Base-by-base conservation (phyloP, 495 filamentous ascomycete genomes). In the Viridothelium virens region DNA sequence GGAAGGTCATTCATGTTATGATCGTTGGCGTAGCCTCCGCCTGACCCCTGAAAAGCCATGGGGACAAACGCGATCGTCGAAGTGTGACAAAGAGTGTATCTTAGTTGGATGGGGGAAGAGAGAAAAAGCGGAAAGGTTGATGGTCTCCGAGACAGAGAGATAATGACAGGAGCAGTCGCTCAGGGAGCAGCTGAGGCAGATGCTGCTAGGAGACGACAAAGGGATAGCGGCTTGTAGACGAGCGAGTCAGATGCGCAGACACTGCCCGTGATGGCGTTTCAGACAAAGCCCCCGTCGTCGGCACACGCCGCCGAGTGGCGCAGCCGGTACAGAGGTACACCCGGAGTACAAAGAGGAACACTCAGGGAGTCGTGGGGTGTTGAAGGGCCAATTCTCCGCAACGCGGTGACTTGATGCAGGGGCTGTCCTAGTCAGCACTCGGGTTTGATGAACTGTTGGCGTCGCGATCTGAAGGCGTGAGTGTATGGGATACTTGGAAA, bases 1-100 rank as follows among this genome's bases (percentile, higher is more conserved):
- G 83, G 83, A 59, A 91, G 79, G 74, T 91, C 87, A 69, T 91
- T 85, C 67, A 91, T 77, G 53, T 79, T 82, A 74, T 90, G 86
- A 65, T 82, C 83, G 37, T 85, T 81, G 63, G 82, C 82, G 64
- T 84, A 78, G 59, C 73, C 83, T 78, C 38, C 69, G 41, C 64
- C 64, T 46, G 36, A 37, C 25, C 64, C 67, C 46, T 69, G 67
- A 65, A 66, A 69, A 7, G 67, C 67, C 67, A 69, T 69, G 62
- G 53, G 53, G 53, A 59, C 53, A 59, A 59, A 59, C 11, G 18
- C 31, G 25, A 36, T n/a, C 25, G 7, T 7, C 25, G 18, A 59
- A 18, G 18, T 59, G 53, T 59, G 53, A 59, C 53, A 59, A 59
- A 59, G 53, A 59, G 31, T 59, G 53, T 59, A 59, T 34, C 53